These are phyloP conservation scores for Lachnellula willkommii DNA, from an alignment of 2,329 filamentous ascomycete genomes.

Conservation along the genomic window DNA sequence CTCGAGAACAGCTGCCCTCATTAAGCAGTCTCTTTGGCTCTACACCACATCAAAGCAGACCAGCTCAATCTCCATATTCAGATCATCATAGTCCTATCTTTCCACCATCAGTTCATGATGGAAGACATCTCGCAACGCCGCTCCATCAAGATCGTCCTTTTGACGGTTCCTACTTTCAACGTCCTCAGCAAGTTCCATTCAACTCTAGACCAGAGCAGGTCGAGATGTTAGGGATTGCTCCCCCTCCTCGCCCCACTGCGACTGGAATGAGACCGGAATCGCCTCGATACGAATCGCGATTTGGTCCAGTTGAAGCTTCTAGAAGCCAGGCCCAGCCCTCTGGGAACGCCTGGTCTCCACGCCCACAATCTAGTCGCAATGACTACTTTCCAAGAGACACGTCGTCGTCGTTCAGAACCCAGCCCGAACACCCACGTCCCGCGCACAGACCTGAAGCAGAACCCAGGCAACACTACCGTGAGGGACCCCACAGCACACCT, in stretches of 20 bases:
- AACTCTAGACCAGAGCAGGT: conserved; percentile 21
- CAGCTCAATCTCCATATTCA: conserved; percentile 27
- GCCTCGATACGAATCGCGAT: conserved; percentile 25
- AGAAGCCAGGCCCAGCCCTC: conserved; percentile 17
- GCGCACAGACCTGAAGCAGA: conserved; percentile 22
- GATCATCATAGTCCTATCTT: conserved; percentile 30
- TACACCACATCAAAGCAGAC: conserved; percentile 16
- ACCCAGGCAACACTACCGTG: conserved; percentile 20
- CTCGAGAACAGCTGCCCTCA: conserved; percentile 30
- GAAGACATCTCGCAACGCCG: conserved; percentile 23
- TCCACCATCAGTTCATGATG: conserved; percentile 25
- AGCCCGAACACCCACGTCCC: conserved; percentile 17
- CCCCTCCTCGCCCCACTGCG: conserved; percentile 18
- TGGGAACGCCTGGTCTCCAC: conserved; percentile 26
- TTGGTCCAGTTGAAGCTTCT: conserved; percentile 12
- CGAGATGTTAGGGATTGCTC: conserved; percentile 25
- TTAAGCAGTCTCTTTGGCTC: conserved; percentile 31
- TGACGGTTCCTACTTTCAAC: conserved; percentile 26
- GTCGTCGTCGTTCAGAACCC: conserved; percentile 28
- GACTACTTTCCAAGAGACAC: conserved; percentile 28
- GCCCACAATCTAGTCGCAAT: conserved; percentile 19
- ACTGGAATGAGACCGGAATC: conserved; percentile 23
- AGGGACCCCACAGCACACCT: conserved; percentile 16
- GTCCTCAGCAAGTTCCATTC: conserved; percentile 21
- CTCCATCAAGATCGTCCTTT: conserved; percentile 22